Conservation (phyloP, 805 yeast species). For the Candida tammaniensis region DNA sequence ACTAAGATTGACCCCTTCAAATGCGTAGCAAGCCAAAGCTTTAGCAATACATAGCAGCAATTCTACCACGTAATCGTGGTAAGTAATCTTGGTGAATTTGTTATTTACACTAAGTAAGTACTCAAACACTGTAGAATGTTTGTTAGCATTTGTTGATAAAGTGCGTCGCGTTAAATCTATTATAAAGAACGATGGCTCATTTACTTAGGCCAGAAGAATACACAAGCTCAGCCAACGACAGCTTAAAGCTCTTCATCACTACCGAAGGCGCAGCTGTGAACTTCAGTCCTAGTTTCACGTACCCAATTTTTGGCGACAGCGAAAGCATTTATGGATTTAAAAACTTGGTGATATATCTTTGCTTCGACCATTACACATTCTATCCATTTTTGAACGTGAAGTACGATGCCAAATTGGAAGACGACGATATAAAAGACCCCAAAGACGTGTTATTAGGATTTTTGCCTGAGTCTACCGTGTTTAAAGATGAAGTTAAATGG, state of each 20-base stretch:
- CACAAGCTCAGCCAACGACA: constrained; percentile 74
- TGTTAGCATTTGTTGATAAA: too few relatives aligned
- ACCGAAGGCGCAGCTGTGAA: constrained; percentile 54
- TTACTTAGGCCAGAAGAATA: constrained; percentile 62
- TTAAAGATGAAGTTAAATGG: constrained; percentile 71
- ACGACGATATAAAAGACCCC: constrained; percentile 58
- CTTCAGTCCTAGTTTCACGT: constrained; percentile 80
- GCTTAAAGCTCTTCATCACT: constrained; percentile 53
- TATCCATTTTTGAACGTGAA: constrained; percentile 67
- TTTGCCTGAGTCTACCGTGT: constrained; percentile 60
- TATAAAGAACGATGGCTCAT: constrained; percentile 12
- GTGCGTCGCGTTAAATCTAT: too few relatives aligned
- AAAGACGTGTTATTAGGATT: constrained; percentile 50
- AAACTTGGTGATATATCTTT: constrained; percentile 59
- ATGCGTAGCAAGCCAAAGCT: too few relatives aligned
- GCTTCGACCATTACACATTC: constrained; percentile 73
- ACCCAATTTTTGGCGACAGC: constrained; percentile 89
- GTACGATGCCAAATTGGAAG: constrained; percentile 51
- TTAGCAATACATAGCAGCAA: too few relatives aligned
- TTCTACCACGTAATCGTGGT: too few relatives aligned
- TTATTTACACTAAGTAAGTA: too few relatives aligned
- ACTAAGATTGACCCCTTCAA: too few relatives aligned
- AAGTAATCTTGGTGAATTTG: too few relatives aligned
- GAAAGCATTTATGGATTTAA: constrained; percentile 86
- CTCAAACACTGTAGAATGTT: too few relatives aligned